Conservation (phyloP, 305 asterid species). For the Stenogyne calaminthoides region DNA sequence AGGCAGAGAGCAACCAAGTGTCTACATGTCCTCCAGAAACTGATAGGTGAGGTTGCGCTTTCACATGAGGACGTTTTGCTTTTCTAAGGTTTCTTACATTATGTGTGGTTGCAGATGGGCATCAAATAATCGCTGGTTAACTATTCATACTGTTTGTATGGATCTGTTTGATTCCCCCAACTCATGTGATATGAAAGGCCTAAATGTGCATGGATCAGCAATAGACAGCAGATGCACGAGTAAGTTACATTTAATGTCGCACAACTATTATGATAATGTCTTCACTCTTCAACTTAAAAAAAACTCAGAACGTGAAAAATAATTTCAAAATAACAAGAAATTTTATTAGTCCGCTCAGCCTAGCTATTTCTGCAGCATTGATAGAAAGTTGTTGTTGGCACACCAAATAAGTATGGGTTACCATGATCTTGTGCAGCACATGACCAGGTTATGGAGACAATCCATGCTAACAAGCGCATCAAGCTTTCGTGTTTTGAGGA, state of each 20-base stretch:
- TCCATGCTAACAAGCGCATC: slow-evolving; percentile 37
- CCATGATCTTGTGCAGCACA: slow-evolving; percentile 39
- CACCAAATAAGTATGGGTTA: slow-evolving; percentile 10
- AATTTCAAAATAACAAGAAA: not conserved
- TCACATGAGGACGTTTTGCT: not conserved
- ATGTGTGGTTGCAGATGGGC: slow-evolving; percentile 36
- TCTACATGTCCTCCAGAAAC: slow-evolving; percentile 43
- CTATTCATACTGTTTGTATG: slow-evolving; percentile 62
- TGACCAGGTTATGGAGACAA: slow-evolving; percentile 32
- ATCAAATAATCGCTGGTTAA: slow-evolving; percentile 51
- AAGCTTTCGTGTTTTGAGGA: slow-evolving; percentile 32
- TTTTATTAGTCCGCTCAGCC: not conserved
- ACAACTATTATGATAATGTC: not conserved
- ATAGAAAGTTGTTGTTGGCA: not conserved
- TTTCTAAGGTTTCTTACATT: slow-evolving; percentile 4
- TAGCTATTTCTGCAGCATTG: not conserved
- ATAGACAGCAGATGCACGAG: slow-evolving; percentile 34
- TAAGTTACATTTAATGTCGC: slow-evolving; percentile 18
- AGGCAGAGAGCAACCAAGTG: slow-evolving; percentile 37
- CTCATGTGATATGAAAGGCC: slow-evolving; percentile 39
- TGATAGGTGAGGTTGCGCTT: slow-evolving; percentile 33
- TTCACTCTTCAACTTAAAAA: not conserved
- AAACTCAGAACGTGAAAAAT: not conserved
- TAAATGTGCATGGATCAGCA: slow-evolving; percentile 29
- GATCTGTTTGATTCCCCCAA: slow-evolving; percentile 51